Base-by-base conservation (phyloP, 1,284 basidiomycete species). In the Amylostereum areolatum region DNA sequence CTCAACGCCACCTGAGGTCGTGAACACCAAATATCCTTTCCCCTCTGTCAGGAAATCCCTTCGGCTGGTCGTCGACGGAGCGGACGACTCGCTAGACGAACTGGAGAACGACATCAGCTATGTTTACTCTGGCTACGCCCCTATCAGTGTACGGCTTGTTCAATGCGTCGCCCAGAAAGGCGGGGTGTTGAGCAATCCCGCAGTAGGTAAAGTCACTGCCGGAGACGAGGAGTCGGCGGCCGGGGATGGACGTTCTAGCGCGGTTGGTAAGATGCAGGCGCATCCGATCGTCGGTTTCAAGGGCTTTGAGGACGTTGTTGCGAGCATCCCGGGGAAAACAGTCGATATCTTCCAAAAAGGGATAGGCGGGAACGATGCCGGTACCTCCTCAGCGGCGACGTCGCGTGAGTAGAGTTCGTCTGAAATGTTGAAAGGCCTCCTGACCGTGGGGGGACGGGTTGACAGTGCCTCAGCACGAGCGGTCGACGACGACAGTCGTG, bases 111-210 rank as follows among this genome's bases (percentile, higher is more conserved):
- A 99, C 66, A 89, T 98, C 61, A 86, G 90, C 52, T 99, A 92
- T 67, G 90, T 92, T 35, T 99, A 97, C 71, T 97, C 93, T 1
- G 97, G 97, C 7, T 99, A 95, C 66, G 95, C 97, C 2, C 97
- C 97, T 9, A 80, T 98, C 54, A 92, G 88, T 59, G 70, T 97
- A 5, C 83, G 97, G 9, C 77, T 99, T 2, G 87, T 98, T 5
- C 96, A 99, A 67, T 96, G 91, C 59, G 80, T 95, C 27, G 85
- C 86, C 43, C 88, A 97, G 72, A 93, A 93, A 66, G 89, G 89
- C 46, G 88, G 89, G 2, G 85, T 97, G 29, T 70, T 95, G 51
- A 87, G 83, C 60, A 89, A 85, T 59, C 81, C 85, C 43, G 66
- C 65, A 2, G 75, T 72, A 33, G 79, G 79, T 56, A 78, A 71